These are phyloP conservation scores for Hymenoscyphus linearis DNA, from an alignment of 2,329 filamentous ascomycete genomes.

Conservation along the genomic window DNA sequence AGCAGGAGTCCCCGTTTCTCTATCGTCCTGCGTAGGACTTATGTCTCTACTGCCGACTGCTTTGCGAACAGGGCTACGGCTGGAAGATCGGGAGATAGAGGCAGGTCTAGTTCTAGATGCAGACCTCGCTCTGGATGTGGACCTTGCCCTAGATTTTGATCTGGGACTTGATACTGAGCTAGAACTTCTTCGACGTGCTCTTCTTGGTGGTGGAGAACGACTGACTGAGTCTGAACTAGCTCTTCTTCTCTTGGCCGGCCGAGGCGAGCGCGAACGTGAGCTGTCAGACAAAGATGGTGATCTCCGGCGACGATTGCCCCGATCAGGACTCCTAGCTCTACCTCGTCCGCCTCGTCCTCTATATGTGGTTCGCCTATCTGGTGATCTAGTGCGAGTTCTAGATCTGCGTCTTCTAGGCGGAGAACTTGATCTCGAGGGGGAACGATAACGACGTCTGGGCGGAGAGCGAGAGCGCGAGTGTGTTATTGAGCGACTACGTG, in stretches of 20 bases:
- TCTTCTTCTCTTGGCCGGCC: conserved; percentile 28
- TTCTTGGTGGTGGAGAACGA: conserved; percentile 27
- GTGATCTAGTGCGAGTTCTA: conserved; percentile 29
- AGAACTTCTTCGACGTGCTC: conserved; percentile 21
- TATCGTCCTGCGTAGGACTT: conserved; percentile 24
- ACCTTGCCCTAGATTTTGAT: conserved; percentile 31
- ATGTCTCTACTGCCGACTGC: conserved; percentile 18
- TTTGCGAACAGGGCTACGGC: conserved; percentile 22
- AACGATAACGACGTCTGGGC: conserved; percentile 25
- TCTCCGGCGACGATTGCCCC: conserved; percentile 26
- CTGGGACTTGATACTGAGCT: conserved; percentile 17
- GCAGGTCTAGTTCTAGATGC: conserved; percentile 27
- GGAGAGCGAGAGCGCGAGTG: conserved; percentile 30
- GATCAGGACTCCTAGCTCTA: conserved; percentile 30
- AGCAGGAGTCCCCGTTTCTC: conserved; percentile 15
- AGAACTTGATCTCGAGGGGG: conserved; percentile 30
- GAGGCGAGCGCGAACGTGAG: conserved; percentile 27
- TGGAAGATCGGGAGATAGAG: conserved; percentile 21
- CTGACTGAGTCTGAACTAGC: conserved; percentile 27
- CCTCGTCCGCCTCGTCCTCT: conserved; percentile 27
- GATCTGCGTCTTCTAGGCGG: conserved; percentile 26
- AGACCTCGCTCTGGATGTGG: conserved; percentile 28
- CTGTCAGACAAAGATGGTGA: conserved; percentile 21
- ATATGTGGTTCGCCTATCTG: conserved; percentile 26
- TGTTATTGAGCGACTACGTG: conserved; percentile 20